phyloP scores from a whole-genome alignment of 1,284 basidiomycete genomes.

The Malassezia pachydermatis region DNA sequence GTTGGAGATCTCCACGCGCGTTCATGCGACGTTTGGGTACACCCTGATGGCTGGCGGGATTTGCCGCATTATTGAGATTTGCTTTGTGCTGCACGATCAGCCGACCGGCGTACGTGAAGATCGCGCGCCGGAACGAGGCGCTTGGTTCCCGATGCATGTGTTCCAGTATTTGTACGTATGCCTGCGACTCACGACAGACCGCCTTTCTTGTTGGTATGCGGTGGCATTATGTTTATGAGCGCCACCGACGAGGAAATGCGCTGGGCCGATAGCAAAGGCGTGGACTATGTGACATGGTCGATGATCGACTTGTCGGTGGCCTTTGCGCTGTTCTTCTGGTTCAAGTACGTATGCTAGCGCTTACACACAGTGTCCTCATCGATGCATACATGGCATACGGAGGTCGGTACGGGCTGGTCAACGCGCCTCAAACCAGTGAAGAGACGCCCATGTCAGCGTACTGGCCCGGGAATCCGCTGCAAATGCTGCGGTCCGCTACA shows the following conservation, averaged over 20 bases:
- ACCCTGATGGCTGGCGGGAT: conserved; percentile 76
- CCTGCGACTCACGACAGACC: conserved; percentile 15
- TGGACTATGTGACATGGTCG: conserved; percentile 44
- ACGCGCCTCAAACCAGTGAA: not conserved
- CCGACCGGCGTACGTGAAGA: conserved; percentile 28
- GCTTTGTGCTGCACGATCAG: conserved; percentile 57
- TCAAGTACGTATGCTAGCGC: conserved; percentile 23
- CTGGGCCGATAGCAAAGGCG: conserved; percentile 37
- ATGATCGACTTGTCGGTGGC: conserved; percentile 41
- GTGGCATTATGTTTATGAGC: conserved; percentile 45
- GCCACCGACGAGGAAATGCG: conserved; percentile 45
- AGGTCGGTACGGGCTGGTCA: conserved; percentile 24
- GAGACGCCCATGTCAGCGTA: conserved; percentile 2
- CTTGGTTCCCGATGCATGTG: conserved; percentile 12
- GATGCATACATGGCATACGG: conserved; percentile 39
- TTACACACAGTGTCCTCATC: conserved; percentile 25
- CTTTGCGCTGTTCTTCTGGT: conserved; percentile 39
- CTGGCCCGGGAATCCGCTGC: not conserved
- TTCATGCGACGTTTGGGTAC: conserved; percentile 72
- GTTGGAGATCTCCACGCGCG: conserved; percentile 56
- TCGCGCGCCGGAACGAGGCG: not conserved
- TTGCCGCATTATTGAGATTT: conserved; percentile 73
- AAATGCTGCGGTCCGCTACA: not conserved
- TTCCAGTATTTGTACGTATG: conserved; percentile 41
- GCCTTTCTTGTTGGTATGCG: conserved; percentile 33